Base-by-base conservation (phyloP, 257 asterid species). In the Jaltomata sinuosa region DNA sequence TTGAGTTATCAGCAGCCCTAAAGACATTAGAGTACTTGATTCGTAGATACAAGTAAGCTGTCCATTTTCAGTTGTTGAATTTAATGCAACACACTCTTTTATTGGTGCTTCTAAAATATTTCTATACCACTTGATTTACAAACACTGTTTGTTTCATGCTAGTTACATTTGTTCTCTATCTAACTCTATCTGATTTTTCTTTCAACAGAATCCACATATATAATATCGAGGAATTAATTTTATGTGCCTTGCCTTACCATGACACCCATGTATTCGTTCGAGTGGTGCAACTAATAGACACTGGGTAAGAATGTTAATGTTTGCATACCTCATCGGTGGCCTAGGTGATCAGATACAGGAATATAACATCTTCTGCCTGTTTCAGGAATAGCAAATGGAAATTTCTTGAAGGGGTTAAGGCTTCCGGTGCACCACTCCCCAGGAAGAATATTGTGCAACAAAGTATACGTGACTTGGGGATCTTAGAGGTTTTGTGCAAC, bases 171-270 rank as follows among this genome's bases (percentile, higher is more conserved):
- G 84, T 83, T 42, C 78, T 78, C 9, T 8, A 11, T 32, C 21
- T 31, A 16, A 15, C 38, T 42, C 36, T 59, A 8, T 59, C 22
- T 79, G 21, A 74, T 47, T 89, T 9, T 42, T 21, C 25, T 40
- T 67, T 71, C 22, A 29, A 86, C 85, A 96, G 99, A 94, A 86
- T 94, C 90, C 97, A 94, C 83, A 89, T 84, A 27, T 89, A 90
- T 91, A 94, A 94, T 86, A 82, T 64, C 11, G 99, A 94, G 68
- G 98, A 94, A 68, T 90, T 94, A 88, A 92, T 96, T 84, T 87
- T 96, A 83, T 93, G 99, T 87, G 89, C 94, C 42, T 84, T 96
- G 91, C 99, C 99, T 0, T 96, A 93, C 89, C 99, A 94, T 84
- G 98, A 96, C 79, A 93, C 98, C 2, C 95, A 90, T 81, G 90